These are phyloP conservation scores for Isochrysis galbana DNA, from an alignment of 78 protist species.

Conservation along the genomic window DNA sequence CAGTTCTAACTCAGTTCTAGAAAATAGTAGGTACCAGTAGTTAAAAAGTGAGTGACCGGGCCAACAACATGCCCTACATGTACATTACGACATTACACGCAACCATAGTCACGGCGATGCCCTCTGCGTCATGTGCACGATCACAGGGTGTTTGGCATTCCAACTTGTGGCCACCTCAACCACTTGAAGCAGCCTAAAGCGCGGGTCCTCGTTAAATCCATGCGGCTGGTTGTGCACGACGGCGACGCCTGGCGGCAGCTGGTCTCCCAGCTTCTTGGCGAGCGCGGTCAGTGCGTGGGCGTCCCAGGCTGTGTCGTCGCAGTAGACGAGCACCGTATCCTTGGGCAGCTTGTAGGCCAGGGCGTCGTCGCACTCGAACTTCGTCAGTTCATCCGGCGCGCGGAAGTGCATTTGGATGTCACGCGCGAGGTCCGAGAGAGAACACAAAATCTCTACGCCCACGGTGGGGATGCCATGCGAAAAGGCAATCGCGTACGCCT, in stretches of 20 bases:
- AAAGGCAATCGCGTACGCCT: background rate
- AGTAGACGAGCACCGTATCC: background rate
- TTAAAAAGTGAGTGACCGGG: no score
- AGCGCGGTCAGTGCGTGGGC: background rate
- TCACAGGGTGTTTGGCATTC: background rate
- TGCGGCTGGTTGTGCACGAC: background rate
- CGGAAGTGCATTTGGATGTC: background rate
- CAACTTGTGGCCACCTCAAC: background rate
- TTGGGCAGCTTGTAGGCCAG: background rate
- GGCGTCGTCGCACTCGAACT: background rate
- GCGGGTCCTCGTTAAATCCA: background rate
- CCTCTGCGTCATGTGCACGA: background rate
- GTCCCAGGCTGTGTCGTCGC: constrained; percentile 30
- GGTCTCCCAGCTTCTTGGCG: background rate
- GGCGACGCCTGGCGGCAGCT: background rate
- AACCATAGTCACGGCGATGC: no score
- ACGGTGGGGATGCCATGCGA: background rate
- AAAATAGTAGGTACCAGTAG: no score
- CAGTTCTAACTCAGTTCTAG: no score
- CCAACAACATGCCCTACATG: no score
- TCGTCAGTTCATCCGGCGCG: background rate
- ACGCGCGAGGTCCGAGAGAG: background rate
- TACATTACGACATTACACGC: no score
- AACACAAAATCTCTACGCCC: background rate
- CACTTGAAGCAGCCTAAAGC: background rate